Evolutionary conservation across 1,139 yeast species (phyloP).

Genomic region (Zhuliangozyma blackwelliae): DNA sequence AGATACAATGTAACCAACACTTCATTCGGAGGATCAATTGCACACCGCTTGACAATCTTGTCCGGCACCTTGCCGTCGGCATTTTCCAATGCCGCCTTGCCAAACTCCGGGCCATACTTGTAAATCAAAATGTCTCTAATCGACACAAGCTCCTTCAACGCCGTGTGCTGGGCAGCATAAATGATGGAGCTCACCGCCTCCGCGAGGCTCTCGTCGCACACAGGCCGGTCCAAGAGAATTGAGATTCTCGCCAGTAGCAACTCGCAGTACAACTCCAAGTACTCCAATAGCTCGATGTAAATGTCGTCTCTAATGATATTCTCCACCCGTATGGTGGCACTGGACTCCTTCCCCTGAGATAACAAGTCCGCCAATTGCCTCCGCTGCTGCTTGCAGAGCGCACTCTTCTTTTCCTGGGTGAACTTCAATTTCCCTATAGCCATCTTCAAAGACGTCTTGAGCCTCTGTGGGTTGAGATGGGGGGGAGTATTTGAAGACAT

Average conservation of each 20-base stretch:
- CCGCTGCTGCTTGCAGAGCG: slow-evolving; percentile 77
- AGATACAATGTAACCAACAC: slow-evolving; percentile 67
- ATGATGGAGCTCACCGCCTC: slow-evolving; percentile 75
- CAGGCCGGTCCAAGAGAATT: slow-evolving; percentile 42
- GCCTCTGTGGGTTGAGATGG: slow-evolving; percentile 37
- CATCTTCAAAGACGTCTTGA: slow-evolving; percentile 74
- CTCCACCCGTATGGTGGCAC: slow-evolving; percentile 83
- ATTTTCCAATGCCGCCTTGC: slow-evolving; percentile 60
- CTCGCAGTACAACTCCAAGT: slow-evolving; percentile 80
- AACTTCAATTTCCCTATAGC: slow-evolving; percentile 76
- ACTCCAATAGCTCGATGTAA: slow-evolving; percentile 75
- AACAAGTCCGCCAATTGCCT: slow-evolving; percentile 72
- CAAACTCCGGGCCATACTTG: slow-evolving; percentile 63
- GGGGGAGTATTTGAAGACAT: slow-evolving; percentile 17
- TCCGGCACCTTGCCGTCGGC: slow-evolving; percentile 53
- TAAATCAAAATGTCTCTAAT: slow-evolving; percentile 59
- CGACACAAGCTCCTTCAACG: slow-evolving; percentile 63
- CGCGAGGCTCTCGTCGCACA: slow-evolving; percentile 59
- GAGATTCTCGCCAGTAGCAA: slow-evolving; percentile 71
- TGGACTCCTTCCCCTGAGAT: slow-evolving; percentile 68
- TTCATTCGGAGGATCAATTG: slow-evolving; percentile 62
- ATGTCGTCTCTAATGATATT: slow-evolving; percentile 83
- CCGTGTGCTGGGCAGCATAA: slow-evolving; percentile 69
- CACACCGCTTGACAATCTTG: slow-evolving; percentile 59
- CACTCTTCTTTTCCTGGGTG: slow-evolving; percentile 77